Evolutionary conservation across 495 filamentous ascomycete species (phyloP), one percentile per base, ranked within the genome.

Genomic region (Peziza echinospora): DNA sequence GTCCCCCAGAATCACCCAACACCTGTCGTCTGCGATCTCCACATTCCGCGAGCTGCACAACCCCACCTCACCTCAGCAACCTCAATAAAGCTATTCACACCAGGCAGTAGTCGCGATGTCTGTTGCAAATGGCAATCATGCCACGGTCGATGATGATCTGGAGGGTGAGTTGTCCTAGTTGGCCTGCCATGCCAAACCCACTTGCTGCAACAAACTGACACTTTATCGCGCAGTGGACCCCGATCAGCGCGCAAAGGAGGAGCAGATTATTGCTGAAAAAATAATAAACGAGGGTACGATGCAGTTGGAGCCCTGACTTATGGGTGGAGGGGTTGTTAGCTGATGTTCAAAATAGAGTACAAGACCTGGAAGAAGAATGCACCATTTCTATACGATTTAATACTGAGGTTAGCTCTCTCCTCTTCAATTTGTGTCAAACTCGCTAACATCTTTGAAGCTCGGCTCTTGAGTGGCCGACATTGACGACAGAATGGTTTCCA

Each of bases 311-410:
- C 37, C 47, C 28, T 22, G 21, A 41, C 28, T 21, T 45, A 56
- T 28, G 51, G 11, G 21, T 37, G 28, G n/a, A n/a, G n/a, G n/a
- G n/a, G n/a, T 28, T 44, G n/a, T 16, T 23, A 17, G n/a, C 44
- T 21, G 30, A 16, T 28, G 44, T 21, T 11, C 8, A n/a, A n/a
- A 23, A 22, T 59, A 87, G 91, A 96, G 65, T 99, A 99, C 72
- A 99, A 99, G 62, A 93, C 84, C 52, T 99, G 91, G 91, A 99
- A 99, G 71, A 99, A 99, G 72, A 96, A 96, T 64, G 80, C 84
- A 51, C 85, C 87, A 2, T 94, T 94, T 62, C 80, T 99, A 53
- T 99, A 99, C 63, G 91, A 94, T 57, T 77, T 93, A 70, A 86
- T 96, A 48, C 65, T 93, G 24, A 86, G 72, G 75, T 76, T 44